phyloP scores from a whole-genome alignment of 2,329 filamentous ascomycete species.

The Uncinocarpus reesii region DNA sequence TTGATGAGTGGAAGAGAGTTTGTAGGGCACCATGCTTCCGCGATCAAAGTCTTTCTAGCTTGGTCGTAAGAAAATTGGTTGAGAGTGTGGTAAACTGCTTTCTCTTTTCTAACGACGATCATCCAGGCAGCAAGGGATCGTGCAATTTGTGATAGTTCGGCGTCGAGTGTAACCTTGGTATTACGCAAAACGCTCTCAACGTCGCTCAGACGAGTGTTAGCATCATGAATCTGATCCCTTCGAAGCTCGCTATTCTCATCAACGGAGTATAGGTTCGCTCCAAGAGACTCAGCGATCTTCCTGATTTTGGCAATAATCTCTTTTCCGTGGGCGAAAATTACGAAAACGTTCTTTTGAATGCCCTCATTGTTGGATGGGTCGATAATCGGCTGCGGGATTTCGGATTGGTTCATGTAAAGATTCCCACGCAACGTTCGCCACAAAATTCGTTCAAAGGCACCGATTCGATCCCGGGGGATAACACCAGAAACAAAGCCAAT shows the following conservation, averaged over 20 bases:
- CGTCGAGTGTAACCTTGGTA: slow-evolving; percentile 87
- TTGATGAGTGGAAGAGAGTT: slow-evolving; percentile 83
- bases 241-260: slow-evolving; percentile 95
- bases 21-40: slow-evolving; percentile 93
- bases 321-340: slow-evolving; percentile 97
- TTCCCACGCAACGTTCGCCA: slow-evolving; percentile 97
- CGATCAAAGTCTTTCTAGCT: slow-evolving; percentile 88
- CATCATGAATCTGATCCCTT: slow-evolving; percentile 91
- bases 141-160: slow-evolving; percentile 85
- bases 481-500: slow-evolving; percentile 97
- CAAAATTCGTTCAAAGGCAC: slow-evolving; percentile 90
- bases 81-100: slow-evolving; percentile 89
- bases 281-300: slow-evolving; percentile 96
- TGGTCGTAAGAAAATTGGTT: slow-evolving; percentile 97
- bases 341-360: slow-evolving; percentile 94
- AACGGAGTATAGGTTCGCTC: slow-evolving; percentile 89
- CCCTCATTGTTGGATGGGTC: slow-evolving; percentile 88
- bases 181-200: slow-evolving; percentile 86
- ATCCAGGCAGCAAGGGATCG: slow-evolving; percentile 92
- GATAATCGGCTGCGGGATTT: slow-evolving; percentile 87
- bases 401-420: slow-evolving; percentile 99
- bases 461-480: slow-evolving; percentile 84
- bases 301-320: slow-evolving; percentile 98
- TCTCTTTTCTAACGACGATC: slow-evolving; percentile 96
- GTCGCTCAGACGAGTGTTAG: slow-evolving; percentile 85